These are phyloP conservation scores for Lenzites betulinus DNA, from an alignment of 768 basidiomycete species.

Conservation along the genomic window DNA sequence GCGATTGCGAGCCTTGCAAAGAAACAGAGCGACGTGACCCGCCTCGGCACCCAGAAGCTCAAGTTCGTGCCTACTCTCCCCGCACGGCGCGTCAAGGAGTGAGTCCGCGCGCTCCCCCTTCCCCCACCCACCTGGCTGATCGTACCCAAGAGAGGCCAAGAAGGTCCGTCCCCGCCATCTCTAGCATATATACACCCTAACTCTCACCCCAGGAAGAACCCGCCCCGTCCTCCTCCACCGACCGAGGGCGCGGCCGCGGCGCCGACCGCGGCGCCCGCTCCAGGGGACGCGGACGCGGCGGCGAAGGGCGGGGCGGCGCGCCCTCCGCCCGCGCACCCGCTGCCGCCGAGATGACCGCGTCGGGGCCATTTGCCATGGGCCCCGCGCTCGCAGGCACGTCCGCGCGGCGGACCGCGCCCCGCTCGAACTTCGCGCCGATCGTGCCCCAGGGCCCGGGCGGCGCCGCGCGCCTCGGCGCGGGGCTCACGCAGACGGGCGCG, in stretches of 20 bases:
- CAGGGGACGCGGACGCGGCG: constrained; percentile 43
- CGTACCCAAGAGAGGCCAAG: constrained; percentile 58
- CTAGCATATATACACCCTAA: background rate
- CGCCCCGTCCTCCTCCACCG: constrained; percentile 15
- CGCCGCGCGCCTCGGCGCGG: constrained; percentile 46
- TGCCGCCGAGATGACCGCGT: constrained; percentile 74
- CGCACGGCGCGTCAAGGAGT: constrained; percentile 79
- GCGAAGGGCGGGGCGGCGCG: constrained; percentile 52
- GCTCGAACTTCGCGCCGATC: constrained; percentile 57
- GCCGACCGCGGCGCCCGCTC: constrained; percentile 48
- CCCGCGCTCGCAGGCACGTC: constrained; percentile 67
- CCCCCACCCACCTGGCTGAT: constrained; percentile 12
- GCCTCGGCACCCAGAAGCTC: constrained; percentile 71
- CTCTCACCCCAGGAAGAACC: constrained; percentile 20
- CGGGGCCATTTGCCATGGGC: constrained; percentile 87
- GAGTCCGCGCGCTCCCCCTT: constrained; percentile 38
- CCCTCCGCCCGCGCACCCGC: constrained; percentile 45
- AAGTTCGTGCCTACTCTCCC: constrained; percentile 82
- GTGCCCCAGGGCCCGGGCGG: constrained; percentile 42
- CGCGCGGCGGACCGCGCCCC: constrained; percentile 52
- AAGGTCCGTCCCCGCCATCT: constrained; percentile 43
- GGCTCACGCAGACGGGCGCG: constrained; percentile 50
- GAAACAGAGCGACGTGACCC: constrained; percentile 66
- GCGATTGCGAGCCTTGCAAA: constrained; percentile 79
- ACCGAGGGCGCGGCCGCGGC: constrained; percentile 18